phyloP scores from a whole-genome alignment of 495 filamentous ascomycete species.

The Aspergillus biplanus region DNA sequence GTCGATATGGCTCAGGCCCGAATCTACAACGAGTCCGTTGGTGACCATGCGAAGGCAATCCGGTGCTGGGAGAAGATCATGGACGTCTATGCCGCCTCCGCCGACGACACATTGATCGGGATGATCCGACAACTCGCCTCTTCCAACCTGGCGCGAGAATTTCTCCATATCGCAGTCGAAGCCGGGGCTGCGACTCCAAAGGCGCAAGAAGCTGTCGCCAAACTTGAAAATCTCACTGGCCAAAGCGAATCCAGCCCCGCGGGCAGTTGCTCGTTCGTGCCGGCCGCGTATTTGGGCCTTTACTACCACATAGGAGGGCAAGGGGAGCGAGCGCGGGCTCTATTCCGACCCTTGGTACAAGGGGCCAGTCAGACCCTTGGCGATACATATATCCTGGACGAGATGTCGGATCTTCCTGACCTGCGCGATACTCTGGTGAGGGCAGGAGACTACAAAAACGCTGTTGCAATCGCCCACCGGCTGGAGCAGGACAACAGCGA shows the following conservation, averaged over 20 bases:
- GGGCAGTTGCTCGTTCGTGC: background rate
- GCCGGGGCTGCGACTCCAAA: slow-evolving; percentile 9
- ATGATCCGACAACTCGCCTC: slow-evolving; percentile 10
- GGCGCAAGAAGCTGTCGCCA: background rate
- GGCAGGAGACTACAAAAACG: too few relatives aligned
- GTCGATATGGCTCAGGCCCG: slow-evolving; percentile 15
- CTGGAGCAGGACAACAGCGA: background rate
- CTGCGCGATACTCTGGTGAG: slow-evolving; percentile 1
- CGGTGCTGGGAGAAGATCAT: slow-evolving; percentile 20
- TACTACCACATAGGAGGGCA: slow-evolving; percentile 20
- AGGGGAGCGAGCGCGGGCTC: slow-evolving; percentile 4
- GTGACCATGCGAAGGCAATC: slow-evolving; percentile 12
- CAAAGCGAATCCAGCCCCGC: background rate
- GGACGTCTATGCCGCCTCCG: slow-evolving; percentile 12
- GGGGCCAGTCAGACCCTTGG: slow-evolving; percentile 12
- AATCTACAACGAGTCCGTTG: slow-evolving; percentile 18
- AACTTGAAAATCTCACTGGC: slow-evolving; percentile 12
- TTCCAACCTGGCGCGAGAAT: background rate
- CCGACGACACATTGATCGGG: slow-evolving; percentile 11
- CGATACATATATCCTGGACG: slow-evolving; percentile 16
- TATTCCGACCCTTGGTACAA: slow-evolving; percentile 15
- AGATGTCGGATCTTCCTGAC: slow-evolving; percentile 3
- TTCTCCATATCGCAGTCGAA: slow-evolving; percentile 11
- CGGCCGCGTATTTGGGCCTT: slow-evolving; percentile 7
- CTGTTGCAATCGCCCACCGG: too few relatives aligned